Evolutionary conservation across 345 rosid species (phyloP).

Genomic region (Chamaenerion angustifolium): DNA sequence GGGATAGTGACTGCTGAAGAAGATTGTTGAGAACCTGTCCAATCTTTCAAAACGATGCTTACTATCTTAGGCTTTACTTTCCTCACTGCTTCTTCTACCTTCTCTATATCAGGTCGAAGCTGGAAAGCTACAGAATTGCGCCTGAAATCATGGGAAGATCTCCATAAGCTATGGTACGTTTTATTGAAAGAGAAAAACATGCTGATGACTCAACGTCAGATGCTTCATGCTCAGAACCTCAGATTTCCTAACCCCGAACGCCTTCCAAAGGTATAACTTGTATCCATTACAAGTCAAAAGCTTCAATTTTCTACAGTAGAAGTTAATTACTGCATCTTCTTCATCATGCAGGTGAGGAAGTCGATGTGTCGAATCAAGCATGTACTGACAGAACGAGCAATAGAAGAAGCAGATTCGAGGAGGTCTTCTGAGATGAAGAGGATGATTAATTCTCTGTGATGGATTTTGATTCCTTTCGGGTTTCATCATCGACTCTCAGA

Average conservation of each 20-base stretch:
- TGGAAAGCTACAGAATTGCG: constrained; percentile 96
- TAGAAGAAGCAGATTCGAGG: constrained; percentile 73
- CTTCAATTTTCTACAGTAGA: neutral
- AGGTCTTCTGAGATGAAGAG: constrained; percentile 84
- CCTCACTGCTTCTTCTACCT: no score
- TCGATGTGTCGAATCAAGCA: constrained; percentile 85
- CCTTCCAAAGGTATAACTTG: constrained; percentile 55
- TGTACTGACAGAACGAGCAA: constrained; percentile 75
- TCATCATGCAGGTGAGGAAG: constrained; percentile 51
- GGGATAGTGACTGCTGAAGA: no score
- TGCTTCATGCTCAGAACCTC: constrained; percentile 84
- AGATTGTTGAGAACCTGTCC: no score
- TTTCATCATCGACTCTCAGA: no score
- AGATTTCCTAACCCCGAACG: constrained; percentile 94
- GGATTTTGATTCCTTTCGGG: neutral
- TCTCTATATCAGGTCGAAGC: constrained; percentile 60
- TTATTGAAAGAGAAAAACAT: constrained; percentile 87
- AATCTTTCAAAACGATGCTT: no score
- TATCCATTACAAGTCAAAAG: no score
- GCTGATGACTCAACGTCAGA: constrained; percentile 93
- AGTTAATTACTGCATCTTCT: neutral
- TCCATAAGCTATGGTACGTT: constrained; percentile 84
- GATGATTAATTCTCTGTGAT: constrained; percentile 75
- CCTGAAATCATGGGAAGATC: constrained; percentile 86
- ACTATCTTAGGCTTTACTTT: no score